Evolutionary conservation across 129 eudicot species (phyloP).

Genomic region (Flaveria robusta): DNA sequence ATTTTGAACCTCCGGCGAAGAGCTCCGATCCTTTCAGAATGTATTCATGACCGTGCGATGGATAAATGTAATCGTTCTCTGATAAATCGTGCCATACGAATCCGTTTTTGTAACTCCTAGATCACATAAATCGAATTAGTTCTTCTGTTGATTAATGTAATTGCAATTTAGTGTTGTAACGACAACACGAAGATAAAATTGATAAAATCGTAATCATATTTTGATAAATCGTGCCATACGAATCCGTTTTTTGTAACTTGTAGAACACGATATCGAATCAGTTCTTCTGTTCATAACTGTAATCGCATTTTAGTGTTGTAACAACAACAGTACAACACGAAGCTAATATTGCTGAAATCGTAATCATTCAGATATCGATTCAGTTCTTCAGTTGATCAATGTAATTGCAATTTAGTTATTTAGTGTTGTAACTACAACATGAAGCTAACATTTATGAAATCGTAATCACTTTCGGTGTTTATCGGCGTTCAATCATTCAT

Average conservation of each 20-base stretch:
- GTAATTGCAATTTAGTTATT: no score
- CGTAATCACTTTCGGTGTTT: no score
- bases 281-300: no score
- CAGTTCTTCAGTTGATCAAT: not conserved
- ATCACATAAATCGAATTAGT: conserved; percentile 14
- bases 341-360: no score
- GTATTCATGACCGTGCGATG: conserved; percentile 81
- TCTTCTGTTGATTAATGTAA: no score
- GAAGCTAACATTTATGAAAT: no score
- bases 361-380: conserved; percentile 59
- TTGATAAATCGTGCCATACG: conserved; percentile 88
- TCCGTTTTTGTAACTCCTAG: conserved; percentile 87
- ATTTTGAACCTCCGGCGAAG: conserved; percentile 31
- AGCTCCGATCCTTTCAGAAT: conserved; percentile 91
- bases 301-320: not conserved
- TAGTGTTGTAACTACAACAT: no score
- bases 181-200: no score
- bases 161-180: no score
- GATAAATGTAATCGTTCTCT: conserved; percentile 78
- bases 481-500: not conserved
- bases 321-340: no score
- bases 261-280: conserved; percentile 22
- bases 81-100: conserved; percentile 91
- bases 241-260: conserved; percentile 89
- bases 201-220: conserved; percentile 48